Evolutionary conservation across 495 filamentous ascomycete genomes (phyloP), one percentile per base, ranked within the genome.

Genomic region (Tuber melanosporum): DNA sequence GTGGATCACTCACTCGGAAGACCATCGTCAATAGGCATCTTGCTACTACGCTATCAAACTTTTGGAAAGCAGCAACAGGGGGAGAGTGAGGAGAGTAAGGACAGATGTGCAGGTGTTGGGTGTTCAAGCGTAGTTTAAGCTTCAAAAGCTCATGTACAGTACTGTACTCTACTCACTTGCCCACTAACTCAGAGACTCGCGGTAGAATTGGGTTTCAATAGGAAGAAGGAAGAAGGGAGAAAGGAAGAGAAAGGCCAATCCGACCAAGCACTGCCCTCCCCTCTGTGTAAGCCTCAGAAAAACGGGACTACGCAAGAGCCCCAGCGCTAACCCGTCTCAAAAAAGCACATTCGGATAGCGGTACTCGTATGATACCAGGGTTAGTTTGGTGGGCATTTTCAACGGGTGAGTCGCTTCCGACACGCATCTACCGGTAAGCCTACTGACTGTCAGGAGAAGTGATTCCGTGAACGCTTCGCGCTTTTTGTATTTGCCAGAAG

Each of bases 21-120:
- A 84, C 94, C 97, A 84, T 96, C 93, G 89, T 99, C 95, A 74
- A 99, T 88, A 73, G 82, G 81, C 82, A 83, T 83, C 39, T 70
- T 74, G 71, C 15, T 5, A 32, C n/a, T 66, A 32, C 26, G n/a
- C 57, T 66, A 66, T 32, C 57, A 12, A 32, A 8, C 57, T n/a
- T 12, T n/a, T 66, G 8, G n/a, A 66, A 32, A 32, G 4, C n/a
- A 66, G 26, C 32, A 32, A 66, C 26, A 32, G 26, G 57, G 26
- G 57, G 26, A 32, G 57, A 66, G n/a, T 12, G 8, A n/a, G 49
- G 6, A 52, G 47, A 7, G 47, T 26, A 26, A 26, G n/a, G 52
- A n/a, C n/a, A 66, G 57, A 66, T 26, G 57, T 32, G 57, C 15
- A 32, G 57, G 57, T 66, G 12, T 15, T 66, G 57, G 57, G n/a